phyloP scores from a whole-genome alignment of 495 filamentous ascomycete genomes.

The Aspergillus campestris region DNA sequence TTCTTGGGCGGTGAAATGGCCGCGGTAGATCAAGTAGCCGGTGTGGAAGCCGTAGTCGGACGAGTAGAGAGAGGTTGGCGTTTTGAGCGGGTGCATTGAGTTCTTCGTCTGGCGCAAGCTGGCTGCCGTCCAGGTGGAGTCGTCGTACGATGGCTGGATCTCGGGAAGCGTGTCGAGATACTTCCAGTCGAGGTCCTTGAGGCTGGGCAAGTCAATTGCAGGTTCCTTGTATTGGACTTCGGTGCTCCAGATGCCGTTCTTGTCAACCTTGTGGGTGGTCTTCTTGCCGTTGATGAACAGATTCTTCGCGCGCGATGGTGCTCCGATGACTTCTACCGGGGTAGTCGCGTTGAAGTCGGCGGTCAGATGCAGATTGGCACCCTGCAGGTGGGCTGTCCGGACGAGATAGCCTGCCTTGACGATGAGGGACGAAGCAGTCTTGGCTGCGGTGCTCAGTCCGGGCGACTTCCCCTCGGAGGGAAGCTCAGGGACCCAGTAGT shows the following conservation, averaged over 20 bases:
- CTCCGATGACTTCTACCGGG: constrained; percentile 56
- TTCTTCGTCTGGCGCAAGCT: constrained; percentile 50
- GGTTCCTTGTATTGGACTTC: constrained; percentile 47
- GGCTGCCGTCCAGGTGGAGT: constrained; percentile 56
- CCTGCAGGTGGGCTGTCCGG: constrained; percentile 47
- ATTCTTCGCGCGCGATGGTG: constrained; percentile 37
- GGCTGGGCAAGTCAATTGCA: constrained; percentile 41
- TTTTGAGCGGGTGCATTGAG: constrained; percentile 42
- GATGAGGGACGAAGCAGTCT: constrained; percentile 46
- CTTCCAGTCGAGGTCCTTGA: constrained; percentile 57
- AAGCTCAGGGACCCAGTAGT: constrained; percentile 62
- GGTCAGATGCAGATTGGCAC: constrained; percentile 45
- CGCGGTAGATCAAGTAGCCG: constrained; percentile 61
- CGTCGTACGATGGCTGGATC: constrained; percentile 53
- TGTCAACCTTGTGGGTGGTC: constrained; percentile 28
- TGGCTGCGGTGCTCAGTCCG: constrained; percentile 30
- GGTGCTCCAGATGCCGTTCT: constrained; percentile 45
- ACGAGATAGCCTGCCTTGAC: constrained; percentile 71
- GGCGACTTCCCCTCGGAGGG: constrained; percentile 21
- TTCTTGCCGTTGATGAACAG: constrained; percentile 53
- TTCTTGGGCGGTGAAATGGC: constrained; percentile 54
- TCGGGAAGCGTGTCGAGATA: constrained; percentile 65
- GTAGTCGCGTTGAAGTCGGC: constrained; percentile 69
- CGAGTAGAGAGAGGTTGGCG: constrained; percentile 56
- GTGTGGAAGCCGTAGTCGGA: constrained; percentile 71